Base-by-base conservation (phyloP, 1,139 yeast species). In the Scheffersomyces titani region DNA sequence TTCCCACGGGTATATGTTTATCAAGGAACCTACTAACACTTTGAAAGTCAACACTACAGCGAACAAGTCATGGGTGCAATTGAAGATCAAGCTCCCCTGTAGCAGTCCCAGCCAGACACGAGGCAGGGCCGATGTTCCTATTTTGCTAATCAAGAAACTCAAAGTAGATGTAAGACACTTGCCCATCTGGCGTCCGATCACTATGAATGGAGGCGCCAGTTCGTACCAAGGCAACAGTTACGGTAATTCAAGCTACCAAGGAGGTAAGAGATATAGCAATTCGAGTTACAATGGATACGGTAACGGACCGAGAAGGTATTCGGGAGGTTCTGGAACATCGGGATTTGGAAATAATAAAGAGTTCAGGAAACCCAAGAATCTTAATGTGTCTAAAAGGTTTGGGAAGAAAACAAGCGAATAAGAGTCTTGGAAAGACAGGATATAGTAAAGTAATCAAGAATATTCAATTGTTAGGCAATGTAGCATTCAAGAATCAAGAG, bases 1-100 rank as follows among this genome's bases (percentile, higher is more conserved):
- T 51, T 57, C 63, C 16, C 73, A 72, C 52, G 78, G 78, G 16
- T 76, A 75, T 59, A 76, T 76, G 80, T 76, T 75, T 59, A 73
- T 72, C 18, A 66, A 70, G 50, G 80, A 76, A 55, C 70, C 77
- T 16, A 69, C 70, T 19, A 70, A 63, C 51, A 65, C 72, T n/a
- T 61, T 70, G 45, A 70, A 69, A 51, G 72, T 72, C n/a, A 71
- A 71, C 54, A 61, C 65, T 6, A 65, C 69, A 44, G 73, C 72
- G 1, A 61, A 66, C 6, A 69, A 68, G 52, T 69, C 72, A 19
- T 71, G 75, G 75, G 75, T 71, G 6, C 72, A 69, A 50, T 54
- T 71, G 46, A 70, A 67, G 50, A 65, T 71, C 49, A 69, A 66
- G 52, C 57, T 71, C 47, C 69, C 69, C 5, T 46, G 51, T 20